A percentile compares a stretch with the other conserved stretches of the same genome.
Evolutionary conservation across 2,329 filamentous ascomycete species (phyloP).

Genomic region (Hirsutella minnesotensis): DNA sequence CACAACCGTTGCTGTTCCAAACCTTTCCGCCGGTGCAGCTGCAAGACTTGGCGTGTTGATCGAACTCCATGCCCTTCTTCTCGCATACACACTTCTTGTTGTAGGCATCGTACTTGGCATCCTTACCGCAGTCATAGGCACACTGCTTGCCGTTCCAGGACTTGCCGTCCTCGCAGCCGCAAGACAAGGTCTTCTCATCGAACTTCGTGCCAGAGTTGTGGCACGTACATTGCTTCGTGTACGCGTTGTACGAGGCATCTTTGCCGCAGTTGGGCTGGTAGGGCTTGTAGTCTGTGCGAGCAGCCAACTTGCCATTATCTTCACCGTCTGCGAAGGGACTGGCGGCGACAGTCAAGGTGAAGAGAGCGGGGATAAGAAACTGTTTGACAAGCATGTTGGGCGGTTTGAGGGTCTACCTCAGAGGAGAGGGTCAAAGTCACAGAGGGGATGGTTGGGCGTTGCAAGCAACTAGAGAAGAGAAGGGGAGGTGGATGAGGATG

Average conservation of each 20-base stretch:
- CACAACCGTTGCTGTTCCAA: neutral
- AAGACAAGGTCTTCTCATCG: neutral
- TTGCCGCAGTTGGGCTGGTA: constrained; percentile 1
- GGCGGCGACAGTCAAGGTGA: neutral
- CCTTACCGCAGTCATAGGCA: constrained; percentile 1
- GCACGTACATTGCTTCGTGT: neutral
- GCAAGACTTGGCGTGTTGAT: neutral
- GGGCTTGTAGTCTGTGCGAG: neutral
- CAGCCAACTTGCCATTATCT: neutral
- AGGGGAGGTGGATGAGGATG: neutral
- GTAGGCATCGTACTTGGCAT: neutral
- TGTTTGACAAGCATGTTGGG: constrained; percentile 1
- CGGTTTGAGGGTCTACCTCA: neutral
- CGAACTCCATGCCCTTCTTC: neutral
- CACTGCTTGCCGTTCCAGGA: neutral
- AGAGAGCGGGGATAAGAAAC: neutral
- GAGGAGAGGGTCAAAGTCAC: neutral
- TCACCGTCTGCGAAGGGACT: neutral
- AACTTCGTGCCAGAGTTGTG: neutral
- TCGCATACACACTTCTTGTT: neutral
- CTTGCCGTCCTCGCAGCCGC: neutral
- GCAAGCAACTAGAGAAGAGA: neutral
- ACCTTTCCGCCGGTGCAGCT: neutral
- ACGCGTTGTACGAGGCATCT: neutral
- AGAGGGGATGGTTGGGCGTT: neutral